Percentiles rank a stretch among this genome's conserved stretches.
phyloP scores from a whole-genome alignment of 805 yeast species.

The Lipomyces oligophaga region DNA sequence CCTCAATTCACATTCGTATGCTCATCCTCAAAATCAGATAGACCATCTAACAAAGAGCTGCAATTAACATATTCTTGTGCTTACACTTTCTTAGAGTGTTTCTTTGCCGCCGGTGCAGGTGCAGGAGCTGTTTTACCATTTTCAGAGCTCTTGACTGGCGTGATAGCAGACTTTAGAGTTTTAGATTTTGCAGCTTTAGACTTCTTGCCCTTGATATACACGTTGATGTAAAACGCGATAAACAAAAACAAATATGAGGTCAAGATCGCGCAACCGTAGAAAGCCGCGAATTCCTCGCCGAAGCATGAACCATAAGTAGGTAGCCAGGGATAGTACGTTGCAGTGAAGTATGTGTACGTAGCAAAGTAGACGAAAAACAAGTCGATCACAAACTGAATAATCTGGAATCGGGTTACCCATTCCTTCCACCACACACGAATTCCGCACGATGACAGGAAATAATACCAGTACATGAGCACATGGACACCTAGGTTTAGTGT shows the following conservation, averaged over 20 bases:
- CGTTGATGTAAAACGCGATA: conserved; percentile 86
- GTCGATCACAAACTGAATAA: conserved; percentile 87
- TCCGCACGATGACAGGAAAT: conserved; percentile 87
- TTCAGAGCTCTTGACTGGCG: conserved; percentile 1
- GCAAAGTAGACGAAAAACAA: conserved; percentile 89
- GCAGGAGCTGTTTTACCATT: conserved; percentile 5
- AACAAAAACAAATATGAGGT: conserved; percentile 85
- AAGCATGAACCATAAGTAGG: conserved; percentile 84
- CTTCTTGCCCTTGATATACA: conserved; percentile 52
- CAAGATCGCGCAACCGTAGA: conserved; percentile 81
- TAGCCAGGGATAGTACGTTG: conserved; percentile 57
- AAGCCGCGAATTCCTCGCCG: conserved; percentile 92
- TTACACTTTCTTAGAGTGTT: conserved; percentile 25
- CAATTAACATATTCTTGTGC: too few relatives aligned
- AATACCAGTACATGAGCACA: conserved; percentile 96
- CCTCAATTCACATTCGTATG: too few relatives aligned
- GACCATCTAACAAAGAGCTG: too few relatives aligned
- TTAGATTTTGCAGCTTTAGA: conserved; percentile 25
- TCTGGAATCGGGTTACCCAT: conserved; percentile 97
- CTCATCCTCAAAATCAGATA: too few relatives aligned
- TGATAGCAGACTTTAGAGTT: conserved; percentile 11
- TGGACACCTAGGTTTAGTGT: conserved; percentile 85
- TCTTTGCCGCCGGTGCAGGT: conserved; percentile 19
- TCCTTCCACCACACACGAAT: conserved; percentile 99
- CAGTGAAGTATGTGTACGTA: conserved; percentile 83